Percentiles rank a stretch among this genome's conserved stretches.
Conservation (phyloP, 202 grass and related monocot species). For the Sporobolus alterniflorus region DNA sequence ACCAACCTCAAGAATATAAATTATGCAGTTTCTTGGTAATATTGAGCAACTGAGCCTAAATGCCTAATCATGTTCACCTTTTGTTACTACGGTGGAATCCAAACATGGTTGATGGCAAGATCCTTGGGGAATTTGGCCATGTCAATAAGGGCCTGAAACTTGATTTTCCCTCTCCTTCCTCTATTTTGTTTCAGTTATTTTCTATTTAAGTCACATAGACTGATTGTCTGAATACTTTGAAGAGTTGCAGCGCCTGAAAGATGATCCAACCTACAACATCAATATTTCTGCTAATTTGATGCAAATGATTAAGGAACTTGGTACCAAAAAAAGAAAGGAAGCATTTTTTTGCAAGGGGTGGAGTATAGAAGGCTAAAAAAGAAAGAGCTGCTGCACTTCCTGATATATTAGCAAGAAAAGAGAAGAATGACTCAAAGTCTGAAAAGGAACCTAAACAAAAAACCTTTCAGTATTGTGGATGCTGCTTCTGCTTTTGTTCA, state of each 20-base stretch:
- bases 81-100: conserved; percentile 65
- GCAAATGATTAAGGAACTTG: conserved; percentile 97
- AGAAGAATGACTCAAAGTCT: conserved; percentile 58
- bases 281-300: conserved; percentile 95
- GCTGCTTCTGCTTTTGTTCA: conserved; percentile 96
- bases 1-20: conserved; percentile 20
- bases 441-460: conserved; percentile 64
- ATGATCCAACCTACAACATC: conserved; percentile 95
- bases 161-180: conserved; percentile 43
- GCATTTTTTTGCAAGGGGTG: conserved; percentile 85
- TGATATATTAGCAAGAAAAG: conserved; percentile 62
- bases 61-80: conserved; percentile 28
- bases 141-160: conserved; percentile 91
- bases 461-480: conserved; percentile 96
- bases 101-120: conserved; percentile 83
- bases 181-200: conserved; percentile 17
- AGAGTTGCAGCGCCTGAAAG: conserved; percentile 90
- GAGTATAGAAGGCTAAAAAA: conserved; percentile 90
- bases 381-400: conserved; percentile 89
- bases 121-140: conserved; percentile 90
- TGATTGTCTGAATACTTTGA: conserved; percentile 12
- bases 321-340: conserved; percentile 85
- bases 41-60: conserved; percentile 24
- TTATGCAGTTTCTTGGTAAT: conserved; percentile 13
- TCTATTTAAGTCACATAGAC: conserved; percentile 16